Base-by-base conservation (phyloP, 2,329 filamentous ascomycete genomes). In the Aspergillus hortae region DNA sequence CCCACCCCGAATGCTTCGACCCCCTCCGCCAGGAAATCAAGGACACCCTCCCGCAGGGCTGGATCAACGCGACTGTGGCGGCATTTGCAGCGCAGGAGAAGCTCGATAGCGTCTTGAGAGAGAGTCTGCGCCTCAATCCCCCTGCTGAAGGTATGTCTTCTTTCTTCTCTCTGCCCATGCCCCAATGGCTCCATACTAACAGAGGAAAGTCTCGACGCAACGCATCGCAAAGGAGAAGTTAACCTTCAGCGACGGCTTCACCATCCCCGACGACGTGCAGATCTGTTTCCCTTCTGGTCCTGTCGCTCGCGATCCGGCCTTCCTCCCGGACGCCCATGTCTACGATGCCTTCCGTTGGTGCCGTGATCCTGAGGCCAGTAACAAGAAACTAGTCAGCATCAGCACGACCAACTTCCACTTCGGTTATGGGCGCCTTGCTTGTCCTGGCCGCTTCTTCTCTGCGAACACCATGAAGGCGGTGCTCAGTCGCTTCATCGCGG, bases 1-100 rank as follows among this genome's bases (percentile, higher is more conserved):
- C 74, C 1, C 65, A 72, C 30, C 80, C 80, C 0, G 75, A 82
- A 27, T 72, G 80, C 57, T 59, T 79, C 27, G 67, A 74, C 2
- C 72, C 76, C 9, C 61, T 84, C 0, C 75, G 82, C 1, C 69
- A 78, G 6, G 82, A 85, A 53, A 74, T 78, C 4, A 57, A 66
- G 1, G 46, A 48, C 2, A 65, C 58, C 2, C 44, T 67, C 14
- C 46, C 25, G n/a, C 33, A 56, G 35, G 61, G 62, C 1, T 67
- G 64, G 65, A 44, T 57, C 6, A 60, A 63, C 35, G 63, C 56
- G 4, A 64, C 61, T 3, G 59, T 56, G 32, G 47, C 49, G 6
- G 51, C 55, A 4, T 57, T 67, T 3, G 45, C 52, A 12, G 46
- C 54, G 2, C 61, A 62, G 50, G 49, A 46, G 12, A 56, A 55